These are phyloP conservation scores for Sonneratia caseolaris DNA, from an alignment of 345 rosid genomes.

Conservation along the genomic window DNA sequence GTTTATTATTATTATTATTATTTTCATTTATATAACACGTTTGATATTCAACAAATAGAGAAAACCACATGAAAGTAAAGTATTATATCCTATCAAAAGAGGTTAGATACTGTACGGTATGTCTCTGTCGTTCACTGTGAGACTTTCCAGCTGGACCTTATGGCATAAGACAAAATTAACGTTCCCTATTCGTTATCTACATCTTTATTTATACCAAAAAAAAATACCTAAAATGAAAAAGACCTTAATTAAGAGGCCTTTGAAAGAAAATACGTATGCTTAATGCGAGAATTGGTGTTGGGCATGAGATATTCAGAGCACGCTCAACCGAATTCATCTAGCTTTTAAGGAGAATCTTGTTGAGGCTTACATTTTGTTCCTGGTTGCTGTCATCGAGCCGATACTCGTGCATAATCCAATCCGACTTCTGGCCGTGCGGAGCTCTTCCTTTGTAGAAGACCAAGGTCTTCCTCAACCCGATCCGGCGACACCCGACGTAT, in stretches of 20 bases:
- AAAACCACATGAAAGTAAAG: too few species aligned
- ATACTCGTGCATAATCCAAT: conserved; percentile 99
- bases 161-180: neutral
- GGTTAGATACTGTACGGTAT: too few species aligned
- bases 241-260: neutral
- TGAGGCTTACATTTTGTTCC: conserved; percentile 31
- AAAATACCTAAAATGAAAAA: too few species aligned
- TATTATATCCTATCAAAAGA: too few species aligned
- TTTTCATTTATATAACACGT: too few species aligned
- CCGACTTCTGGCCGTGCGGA: conserved; percentile 92
- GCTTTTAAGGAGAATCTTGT: neutral
- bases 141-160: too few species aligned
- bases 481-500: conserved; percentile 51
- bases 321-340: neutral
- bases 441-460: conserved; percentile 93
- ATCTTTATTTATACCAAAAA: too few species aligned
- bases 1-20: too few species aligned
- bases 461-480: conserved; percentile 84
- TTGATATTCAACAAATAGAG: too few species aligned
- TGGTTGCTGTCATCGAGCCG: conserved; percentile 58
- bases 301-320: neutral
- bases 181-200: too few species aligned
- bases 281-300: neutral
- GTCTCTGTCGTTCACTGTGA: too few species aligned
- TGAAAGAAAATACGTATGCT: too few species aligned